phyloP scores from a whole-genome alignment of 345 rosid genomes.

The Lenwebbia sp. region DNA sequence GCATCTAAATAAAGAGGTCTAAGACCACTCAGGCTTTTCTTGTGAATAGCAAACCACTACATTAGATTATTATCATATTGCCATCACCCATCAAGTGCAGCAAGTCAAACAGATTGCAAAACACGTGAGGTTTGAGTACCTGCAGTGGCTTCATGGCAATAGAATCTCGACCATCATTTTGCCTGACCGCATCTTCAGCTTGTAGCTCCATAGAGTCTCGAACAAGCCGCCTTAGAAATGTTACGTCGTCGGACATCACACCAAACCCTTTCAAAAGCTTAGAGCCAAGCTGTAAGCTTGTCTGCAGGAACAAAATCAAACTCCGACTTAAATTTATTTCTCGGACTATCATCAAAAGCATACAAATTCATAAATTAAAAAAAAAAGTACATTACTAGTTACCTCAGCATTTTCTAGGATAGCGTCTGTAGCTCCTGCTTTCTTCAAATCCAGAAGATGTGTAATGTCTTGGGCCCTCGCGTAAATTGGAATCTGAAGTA shows the following conservation, averaged over 20 bases:
- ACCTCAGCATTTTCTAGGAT: slow-evolving; percentile 92
- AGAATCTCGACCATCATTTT: slow-evolving; percentile 21
- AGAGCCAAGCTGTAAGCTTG: slow-evolving; percentile 89
- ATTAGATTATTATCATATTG: background rate
- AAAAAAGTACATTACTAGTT: background rate
- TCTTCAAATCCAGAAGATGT: slow-evolving; percentile 88
- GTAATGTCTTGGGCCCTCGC: slow-evolving; percentile 79
- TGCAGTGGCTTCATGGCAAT: slow-evolving; percentile 44
- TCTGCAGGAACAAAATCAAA: slow-evolving; percentile 29
- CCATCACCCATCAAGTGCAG: background rate
- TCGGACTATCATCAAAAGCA: too few species aligned
- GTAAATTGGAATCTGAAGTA: slow-evolving; percentile 64
- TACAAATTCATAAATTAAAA: background rate
- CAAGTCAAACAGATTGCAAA: background rate
- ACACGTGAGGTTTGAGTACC: slow-evolving; percentile 11
- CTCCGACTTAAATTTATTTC: background rate
- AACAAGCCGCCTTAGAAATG: slow-evolving; percentile 58
- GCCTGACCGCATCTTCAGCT: slow-evolving; percentile 47
- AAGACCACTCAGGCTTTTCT: background rate
- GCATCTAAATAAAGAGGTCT: background rate
- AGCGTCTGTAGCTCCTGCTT: slow-evolving; percentile 89
- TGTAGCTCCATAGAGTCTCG: slow-evolving; percentile 83
- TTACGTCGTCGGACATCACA: slow-evolving; percentile 95
- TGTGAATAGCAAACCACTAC: background rate
- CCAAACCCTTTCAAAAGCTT: slow-evolving; percentile 86